A percentile compares a stretch with the other conserved stretches of the same genome.
Conservation (phyloP, 495 filamentous ascomycete species). For the Penicillium tannophilum region DNA sequence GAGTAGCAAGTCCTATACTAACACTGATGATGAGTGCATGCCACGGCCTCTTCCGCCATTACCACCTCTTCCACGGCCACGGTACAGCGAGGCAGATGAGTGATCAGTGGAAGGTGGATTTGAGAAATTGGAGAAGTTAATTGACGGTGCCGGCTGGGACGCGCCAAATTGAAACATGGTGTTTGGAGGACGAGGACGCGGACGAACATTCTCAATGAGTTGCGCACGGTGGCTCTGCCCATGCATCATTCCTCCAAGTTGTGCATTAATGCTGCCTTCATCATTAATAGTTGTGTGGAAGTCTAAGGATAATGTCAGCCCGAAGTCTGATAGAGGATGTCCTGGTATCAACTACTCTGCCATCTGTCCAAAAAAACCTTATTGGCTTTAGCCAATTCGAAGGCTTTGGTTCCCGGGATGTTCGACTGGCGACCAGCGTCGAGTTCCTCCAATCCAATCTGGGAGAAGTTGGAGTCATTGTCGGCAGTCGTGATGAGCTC, state of each 20-base stretch:
- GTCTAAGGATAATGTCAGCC: conserved; percentile 23
- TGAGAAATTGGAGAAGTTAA: neutral
- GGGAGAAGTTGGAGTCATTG: neutral
- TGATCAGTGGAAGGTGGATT: neutral
- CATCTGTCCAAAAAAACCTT: conserved; percentile 27
- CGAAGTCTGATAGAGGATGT: neutral
- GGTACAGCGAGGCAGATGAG: neutral
- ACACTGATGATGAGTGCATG: neutral
- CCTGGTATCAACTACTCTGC: conserved; percentile 30
- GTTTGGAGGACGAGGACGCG: too few relatives aligned
- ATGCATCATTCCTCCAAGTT: conserved; percentile 32
- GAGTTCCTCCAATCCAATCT: conserved; percentile 18
- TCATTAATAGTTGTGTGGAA: conserved; percentile 30
- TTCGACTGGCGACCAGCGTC: conserved; percentile 31
- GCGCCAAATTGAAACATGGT: neutral
- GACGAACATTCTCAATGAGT: conserved; percentile 5
- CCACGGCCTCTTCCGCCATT: conserved; percentile 21
- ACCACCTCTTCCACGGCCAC: conserved; percentile 27
- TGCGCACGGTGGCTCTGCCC: conserved; percentile 42
- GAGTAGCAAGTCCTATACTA: neutral
- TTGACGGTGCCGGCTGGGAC: neutral
- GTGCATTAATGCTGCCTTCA: conserved; percentile 26
- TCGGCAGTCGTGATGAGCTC: conserved; percentile 37
- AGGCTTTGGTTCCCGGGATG: conserved; percentile 23
- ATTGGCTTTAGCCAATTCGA: conserved; percentile 22